These are phyloP conservation scores for Podospora didyma DNA, from an alignment of 495 filamentous ascomycete species.

Conservation along the genomic window DNA sequence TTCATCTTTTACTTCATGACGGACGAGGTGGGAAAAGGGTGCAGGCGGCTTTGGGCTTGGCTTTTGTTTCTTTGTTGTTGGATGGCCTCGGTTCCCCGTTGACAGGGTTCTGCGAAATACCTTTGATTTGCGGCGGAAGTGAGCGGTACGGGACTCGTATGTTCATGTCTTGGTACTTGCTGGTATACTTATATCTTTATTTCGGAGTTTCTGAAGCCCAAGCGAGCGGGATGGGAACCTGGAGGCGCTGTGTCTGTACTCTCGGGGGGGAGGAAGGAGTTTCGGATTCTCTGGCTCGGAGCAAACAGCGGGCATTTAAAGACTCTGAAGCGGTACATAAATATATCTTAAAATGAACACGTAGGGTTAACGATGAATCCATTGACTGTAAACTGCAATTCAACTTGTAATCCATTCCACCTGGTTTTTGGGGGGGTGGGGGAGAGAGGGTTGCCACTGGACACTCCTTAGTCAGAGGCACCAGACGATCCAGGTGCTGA, in stretches of 20 bases:
- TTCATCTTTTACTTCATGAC: not conserved
- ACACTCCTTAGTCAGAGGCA: no score
- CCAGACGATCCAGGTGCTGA: not conserved
- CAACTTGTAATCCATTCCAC: no score
- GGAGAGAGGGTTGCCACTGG: no score
- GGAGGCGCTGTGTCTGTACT: not conserved
- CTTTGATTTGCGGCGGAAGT: constrained; percentile 15
- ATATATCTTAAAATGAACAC: not conserved
- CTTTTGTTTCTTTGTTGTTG: not conserved
- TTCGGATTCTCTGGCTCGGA: not conserved
- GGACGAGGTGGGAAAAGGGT: not conserved
- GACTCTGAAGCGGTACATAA: not conserved
- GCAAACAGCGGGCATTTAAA: not conserved
- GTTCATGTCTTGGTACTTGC: constrained; percentile 8
- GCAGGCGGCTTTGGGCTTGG: not conserved
- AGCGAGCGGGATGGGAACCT: not conserved
- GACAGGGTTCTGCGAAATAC: constrained; percentile 16
- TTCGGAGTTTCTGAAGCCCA: not conserved
- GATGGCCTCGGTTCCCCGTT: constrained; percentile 3
- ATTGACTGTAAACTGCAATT: no score
- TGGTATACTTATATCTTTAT: constrained; percentile 1
- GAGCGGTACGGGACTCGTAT: constrained; percentile 7
- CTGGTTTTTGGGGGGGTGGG: no score
- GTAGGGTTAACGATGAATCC: not conserved
- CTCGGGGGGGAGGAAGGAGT: no score